Conservation (phyloP, 2,329 filamentous ascomycete species). For the Alternaria brassicicola region DNA sequence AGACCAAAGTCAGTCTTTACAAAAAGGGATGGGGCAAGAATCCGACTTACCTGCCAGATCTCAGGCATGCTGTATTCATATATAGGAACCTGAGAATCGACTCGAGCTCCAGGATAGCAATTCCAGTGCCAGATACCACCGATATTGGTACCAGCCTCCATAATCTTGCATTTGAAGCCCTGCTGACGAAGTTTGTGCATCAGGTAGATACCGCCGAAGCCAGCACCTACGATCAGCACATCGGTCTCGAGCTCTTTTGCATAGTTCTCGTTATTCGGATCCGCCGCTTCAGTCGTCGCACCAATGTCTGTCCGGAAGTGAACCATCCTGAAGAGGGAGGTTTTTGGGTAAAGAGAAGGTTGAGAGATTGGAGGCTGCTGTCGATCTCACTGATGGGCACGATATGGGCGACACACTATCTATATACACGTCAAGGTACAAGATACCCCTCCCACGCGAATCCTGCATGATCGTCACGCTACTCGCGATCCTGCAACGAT, state of each 20-base stretch:
- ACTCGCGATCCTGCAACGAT: conserved; percentile 2
- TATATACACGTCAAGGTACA: conserved; percentile 27
- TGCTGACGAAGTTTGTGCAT: conserved; percentile 51
- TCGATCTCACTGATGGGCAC: conserved; percentile 1
- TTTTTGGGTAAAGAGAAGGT: not conserved
- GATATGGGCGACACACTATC: not conserved
- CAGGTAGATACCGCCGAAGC: conserved; percentile 52
- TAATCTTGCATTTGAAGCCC: conserved; percentile 50
- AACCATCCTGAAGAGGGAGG: conserved; percentile 29
- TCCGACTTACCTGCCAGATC: conserved; percentile 49
- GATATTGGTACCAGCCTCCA: conserved; percentile 49
- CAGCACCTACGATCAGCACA: conserved; percentile 49
- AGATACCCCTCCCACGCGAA: conserved; percentile 20
- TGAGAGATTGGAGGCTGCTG: not conserved
- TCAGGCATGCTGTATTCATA: conserved; percentile 57
- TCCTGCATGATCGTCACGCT: conserved; percentile 18
- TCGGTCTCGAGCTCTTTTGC: conserved; percentile 46
- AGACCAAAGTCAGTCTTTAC: not conserved
- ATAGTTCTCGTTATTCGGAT: conserved; percentile 38
- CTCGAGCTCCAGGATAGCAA: conserved; percentile 54
- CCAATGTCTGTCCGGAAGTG: conserved; percentile 43
- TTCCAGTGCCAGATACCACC: conserved; percentile 57
- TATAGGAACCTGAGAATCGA: conserved; percentile 55
- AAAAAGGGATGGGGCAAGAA: not conserved
- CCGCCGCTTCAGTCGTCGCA: conserved; percentile 28